Evolutionary conservation across 192 early-diverging fungal species (phyloP).

Genomic region (Backusella australiensis): DNA sequence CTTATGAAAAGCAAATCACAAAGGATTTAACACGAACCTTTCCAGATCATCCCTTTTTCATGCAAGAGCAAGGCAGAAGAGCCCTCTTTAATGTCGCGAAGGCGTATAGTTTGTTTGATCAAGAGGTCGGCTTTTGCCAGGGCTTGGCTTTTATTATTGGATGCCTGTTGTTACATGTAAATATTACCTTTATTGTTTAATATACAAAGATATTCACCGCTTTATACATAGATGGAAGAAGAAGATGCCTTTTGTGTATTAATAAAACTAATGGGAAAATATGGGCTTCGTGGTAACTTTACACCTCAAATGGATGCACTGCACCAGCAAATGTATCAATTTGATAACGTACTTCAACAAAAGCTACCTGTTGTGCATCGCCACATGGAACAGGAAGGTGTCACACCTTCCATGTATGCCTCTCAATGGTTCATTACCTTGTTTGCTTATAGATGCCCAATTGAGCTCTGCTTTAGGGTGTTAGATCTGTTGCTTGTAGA

Average conservation of each 20-base stretch:
- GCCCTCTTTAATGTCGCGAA: slow-evolving; percentile 87
- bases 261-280: slow-evolving; percentile 85
- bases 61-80: slow-evolving; percentile 83
- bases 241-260: slow-evolving; percentile 95
- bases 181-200: slow-evolving; percentile 1
- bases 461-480: slow-evolving; percentile 83
- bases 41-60: slow-evolving; percentile 82
- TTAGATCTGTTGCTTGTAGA: slow-evolving; percentile 93
- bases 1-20: slow-evolving; percentile 88
- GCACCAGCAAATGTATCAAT: slow-evolving; percentile 86
- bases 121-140: slow-evolving; percentile 98
- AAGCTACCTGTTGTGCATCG: slow-evolving; percentile 73
- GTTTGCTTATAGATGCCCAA: slow-evolving; percentile 97
- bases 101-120: slow-evolving; percentile 90
- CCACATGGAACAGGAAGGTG: slow-evolving; percentile 83
- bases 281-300: slow-evolving; percentile 88
- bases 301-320: slow-evolving; percentile 89
- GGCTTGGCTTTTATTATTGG: slow-evolving; percentile 95
- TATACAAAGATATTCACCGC: background rate
- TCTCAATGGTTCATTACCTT: slow-evolving; percentile 99
- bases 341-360: slow-evolving; percentile 84
- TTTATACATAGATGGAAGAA: slow-evolving; percentile 79
- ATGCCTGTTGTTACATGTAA: slow-evolving; percentile 84
- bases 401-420: slow-evolving; percentile 93
- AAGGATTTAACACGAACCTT: slow-evolving; percentile 91